These are phyloP conservation scores for Vitis hybrid DNA, from an alignment of 177 flowering plant genomes.

Conservation along the genomic window DNA sequence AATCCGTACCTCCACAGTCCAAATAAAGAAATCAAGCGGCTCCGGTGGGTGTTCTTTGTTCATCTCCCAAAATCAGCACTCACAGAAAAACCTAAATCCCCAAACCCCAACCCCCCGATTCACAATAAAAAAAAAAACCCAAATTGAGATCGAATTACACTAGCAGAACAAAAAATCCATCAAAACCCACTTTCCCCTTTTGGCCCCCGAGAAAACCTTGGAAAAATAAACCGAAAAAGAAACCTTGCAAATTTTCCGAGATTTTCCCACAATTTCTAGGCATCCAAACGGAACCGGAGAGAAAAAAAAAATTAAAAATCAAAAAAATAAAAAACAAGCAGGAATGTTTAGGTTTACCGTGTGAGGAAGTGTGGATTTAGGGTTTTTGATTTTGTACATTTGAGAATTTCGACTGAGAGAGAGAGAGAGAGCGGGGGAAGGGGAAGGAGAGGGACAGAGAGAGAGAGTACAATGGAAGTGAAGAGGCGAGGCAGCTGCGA, in stretches of 20 bases:
- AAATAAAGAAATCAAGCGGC: constrained; percentile 77
- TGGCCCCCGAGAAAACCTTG: not conserved
- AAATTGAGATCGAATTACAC: constrained; percentile 5
- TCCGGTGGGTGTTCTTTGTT: constrained; percentile 62
- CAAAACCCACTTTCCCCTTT: not conserved
- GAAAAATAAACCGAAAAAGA: not conserved
- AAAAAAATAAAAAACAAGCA: not conserved
- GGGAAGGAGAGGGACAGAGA: not conserved
- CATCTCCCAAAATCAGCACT: constrained; percentile 35
- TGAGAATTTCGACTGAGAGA: not conserved
- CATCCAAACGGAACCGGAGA: not conserved
- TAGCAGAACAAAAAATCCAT: not conserved
- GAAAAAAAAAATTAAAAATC: too few species aligned
- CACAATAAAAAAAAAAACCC: not conserved
- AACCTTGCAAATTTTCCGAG: not conserved
- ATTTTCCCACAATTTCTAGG: not conserved
- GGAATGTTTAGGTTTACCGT: not conserved
- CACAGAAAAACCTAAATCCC: not conserved
- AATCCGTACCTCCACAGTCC: constrained; percentile 64
- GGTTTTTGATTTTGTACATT: constrained; percentile 5
- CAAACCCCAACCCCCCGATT: not conserved
- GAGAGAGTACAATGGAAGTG: not conserved
- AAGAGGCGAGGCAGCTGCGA: not conserved
- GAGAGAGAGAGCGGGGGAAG: not conserved
- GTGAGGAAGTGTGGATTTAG: not conserved